Evolutionary conservation across 1,284 basidiomycete genomes (phyloP).

Genomic region (Leccinum colubrinum): DNA sequence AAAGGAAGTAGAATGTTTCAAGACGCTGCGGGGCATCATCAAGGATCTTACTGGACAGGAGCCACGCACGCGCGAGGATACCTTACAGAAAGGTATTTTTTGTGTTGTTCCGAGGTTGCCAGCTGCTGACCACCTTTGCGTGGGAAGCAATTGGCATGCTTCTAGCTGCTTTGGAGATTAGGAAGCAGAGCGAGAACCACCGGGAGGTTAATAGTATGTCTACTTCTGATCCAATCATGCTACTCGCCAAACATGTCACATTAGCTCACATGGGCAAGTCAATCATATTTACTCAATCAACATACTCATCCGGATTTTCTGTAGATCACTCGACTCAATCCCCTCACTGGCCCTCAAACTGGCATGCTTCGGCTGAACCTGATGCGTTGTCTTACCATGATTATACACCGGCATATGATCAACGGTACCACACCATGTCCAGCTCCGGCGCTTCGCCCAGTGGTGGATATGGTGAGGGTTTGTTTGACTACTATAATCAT

Average conservation of each 20-base stretch:
- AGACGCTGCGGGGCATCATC: constrained; percentile 17
- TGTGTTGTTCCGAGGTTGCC: background rate
- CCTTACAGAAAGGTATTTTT: constrained; percentile 18
- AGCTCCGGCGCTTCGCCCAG: background rate
- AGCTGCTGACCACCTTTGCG: constrained; percentile 1
- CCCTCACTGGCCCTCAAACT: background rate
- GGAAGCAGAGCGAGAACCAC: background rate
- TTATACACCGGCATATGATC: background rate
- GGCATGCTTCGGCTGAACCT: background rate
- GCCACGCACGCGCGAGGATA: constrained; percentile 17
- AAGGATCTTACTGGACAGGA: constrained; percentile 15
- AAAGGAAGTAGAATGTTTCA: constrained; percentile 20
- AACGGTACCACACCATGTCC: constrained; percentile 1
- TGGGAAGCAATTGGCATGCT: constrained; percentile 13
- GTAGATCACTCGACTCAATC: constrained; percentile 4
- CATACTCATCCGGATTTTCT: background rate
- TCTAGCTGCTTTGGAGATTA: background rate
- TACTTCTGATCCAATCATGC: background rate
- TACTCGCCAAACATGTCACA: background rate
- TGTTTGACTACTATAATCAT: background rate
- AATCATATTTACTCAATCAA: background rate
- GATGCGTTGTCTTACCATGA: background rate
- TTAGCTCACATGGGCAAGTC: constrained; percentile 1
- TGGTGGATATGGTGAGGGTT: background rate
- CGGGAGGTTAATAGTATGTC: background rate